Conservation (phyloP, 768 basidiomycete species). For the Gyrodon lividus region DNA sequence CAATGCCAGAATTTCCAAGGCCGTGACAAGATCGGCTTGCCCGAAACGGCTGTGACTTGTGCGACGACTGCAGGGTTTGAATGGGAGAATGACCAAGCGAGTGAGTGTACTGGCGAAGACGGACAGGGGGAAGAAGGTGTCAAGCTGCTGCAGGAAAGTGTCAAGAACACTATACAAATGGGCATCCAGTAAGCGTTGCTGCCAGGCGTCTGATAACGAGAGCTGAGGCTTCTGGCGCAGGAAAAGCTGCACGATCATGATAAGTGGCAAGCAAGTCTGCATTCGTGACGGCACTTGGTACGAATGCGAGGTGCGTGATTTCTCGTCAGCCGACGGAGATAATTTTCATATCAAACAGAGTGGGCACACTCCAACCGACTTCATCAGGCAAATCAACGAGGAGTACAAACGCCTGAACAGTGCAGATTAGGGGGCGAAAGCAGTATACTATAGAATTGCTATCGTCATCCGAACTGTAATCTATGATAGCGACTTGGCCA, state of each 20-base stretch:
- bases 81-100: conserved; percentile 61
- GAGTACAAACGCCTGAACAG: conserved; percentile 68
- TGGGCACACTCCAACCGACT: conserved; percentile 73
- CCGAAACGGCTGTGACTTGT: conserved; percentile 64
- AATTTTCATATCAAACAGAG: conserved; percentile 44
- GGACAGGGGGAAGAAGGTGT: conserved; percentile 64
- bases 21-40: conserved; percentile 58
- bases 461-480: conserved; percentile 5
- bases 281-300: conserved; percentile 79
- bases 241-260: conserved; percentile 86
- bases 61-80: conserved; percentile 62
- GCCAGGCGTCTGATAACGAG: conserved; percentile 1
- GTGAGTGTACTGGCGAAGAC: conserved; percentile 57
- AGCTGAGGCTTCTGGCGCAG: conserved; percentile 33
- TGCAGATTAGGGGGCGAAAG: conserved; percentile 21
- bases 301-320: conserved; percentile 63
- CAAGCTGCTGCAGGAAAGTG: conserved; percentile 60
- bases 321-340: conserved; percentile 23
- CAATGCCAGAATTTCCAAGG: conserved; percentile 76
- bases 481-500: conserved; percentile 9
- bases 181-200: conserved; percentile 54
- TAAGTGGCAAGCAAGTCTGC: conserved; percentile 66
- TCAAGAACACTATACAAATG: conserved; percentile 40
- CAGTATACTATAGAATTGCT: conserved; percentile 5
- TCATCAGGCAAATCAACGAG: conserved; percentile 72